Percentiles rank a stretch among this genome's conserved stretches.
These are phyloP conservation scores for Ophiostoma tasmaniense DNA, from an alignment of 2,329 filamentous ascomycete species.

Conservation along the genomic window DNA sequence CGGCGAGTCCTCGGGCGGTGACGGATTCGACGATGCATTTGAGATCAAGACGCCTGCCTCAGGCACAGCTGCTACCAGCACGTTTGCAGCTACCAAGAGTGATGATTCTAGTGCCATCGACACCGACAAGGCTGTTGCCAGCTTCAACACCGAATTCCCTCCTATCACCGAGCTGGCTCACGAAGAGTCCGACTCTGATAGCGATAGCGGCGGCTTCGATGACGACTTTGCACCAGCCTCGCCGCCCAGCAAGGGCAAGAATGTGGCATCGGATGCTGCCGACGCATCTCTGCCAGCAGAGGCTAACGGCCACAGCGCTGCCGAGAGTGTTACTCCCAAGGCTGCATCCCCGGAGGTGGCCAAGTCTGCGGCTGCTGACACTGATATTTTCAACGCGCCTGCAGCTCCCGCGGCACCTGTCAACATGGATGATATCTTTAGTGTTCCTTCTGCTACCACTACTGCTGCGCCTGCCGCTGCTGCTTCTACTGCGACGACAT, in stretches of 20 bases:
- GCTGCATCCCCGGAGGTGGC: constrained; percentile 4
- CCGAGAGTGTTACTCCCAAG: constrained; percentile 7
- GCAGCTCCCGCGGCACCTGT: background rate
- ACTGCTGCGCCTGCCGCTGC: constrained; percentile 20
- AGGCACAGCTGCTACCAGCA: constrained; percentile 22
- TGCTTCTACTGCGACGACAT: constrained; percentile 28
- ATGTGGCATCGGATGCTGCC: constrained; percentile 22
- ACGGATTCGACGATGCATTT: constrained; percentile 10
- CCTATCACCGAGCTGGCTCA: constrained; percentile 81
- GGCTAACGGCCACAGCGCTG: constrained; percentile 8
- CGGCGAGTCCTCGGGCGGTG: background rate
- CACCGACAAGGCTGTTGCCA: constrained; percentile 35
- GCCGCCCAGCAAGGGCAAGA: constrained; percentile 23
- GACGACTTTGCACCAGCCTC: constrained; percentile 81
- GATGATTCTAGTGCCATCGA: constrained; percentile 23
- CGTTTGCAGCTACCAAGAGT: constrained; percentile 25
- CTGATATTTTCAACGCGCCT: constrained; percentile 17
- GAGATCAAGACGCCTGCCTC: constrained; percentile 9
- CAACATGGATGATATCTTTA: constrained; percentile 19
- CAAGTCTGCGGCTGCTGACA: background rate
- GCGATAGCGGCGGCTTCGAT: constrained; percentile 67
- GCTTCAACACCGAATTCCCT: constrained; percentile 74
- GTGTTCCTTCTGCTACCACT: constrained; percentile 9
- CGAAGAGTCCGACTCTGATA: constrained; percentile 74
- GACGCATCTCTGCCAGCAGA: background rate